Percentiles rank a stretch among this genome's conserved stretches.
phyloP scores from a whole-genome alignment of 345 rosid species.

The Raphanus sativus region DNA sequence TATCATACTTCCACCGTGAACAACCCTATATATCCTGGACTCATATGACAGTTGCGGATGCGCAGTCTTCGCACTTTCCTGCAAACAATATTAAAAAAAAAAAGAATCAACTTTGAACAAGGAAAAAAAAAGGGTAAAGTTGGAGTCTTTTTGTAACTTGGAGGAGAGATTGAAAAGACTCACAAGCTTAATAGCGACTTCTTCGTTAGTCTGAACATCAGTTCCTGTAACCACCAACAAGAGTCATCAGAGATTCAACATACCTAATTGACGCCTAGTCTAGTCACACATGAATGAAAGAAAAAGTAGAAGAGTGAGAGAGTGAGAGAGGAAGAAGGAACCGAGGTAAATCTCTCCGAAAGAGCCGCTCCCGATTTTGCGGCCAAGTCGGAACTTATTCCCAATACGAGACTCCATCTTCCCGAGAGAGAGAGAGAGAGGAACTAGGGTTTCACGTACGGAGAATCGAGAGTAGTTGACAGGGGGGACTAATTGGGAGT shows the following conservation, averaged over 20 bases:
- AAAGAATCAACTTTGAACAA: neutral
- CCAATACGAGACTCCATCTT: conserved; percentile 62
- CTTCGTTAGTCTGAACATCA: conserved; percentile 82
- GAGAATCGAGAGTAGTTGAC: neutral
- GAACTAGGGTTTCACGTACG: conserved; percentile 2
- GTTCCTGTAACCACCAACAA: conserved; percentile 48
- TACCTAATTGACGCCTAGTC: too few species aligned
- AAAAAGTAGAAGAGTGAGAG: neutral
- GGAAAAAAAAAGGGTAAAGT: neutral
- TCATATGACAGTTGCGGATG: conserved; percentile 87
- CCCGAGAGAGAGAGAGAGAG: neutral
- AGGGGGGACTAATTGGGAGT: neutral
- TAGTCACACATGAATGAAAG: too few species aligned
- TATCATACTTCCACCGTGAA: conserved; percentile 87
- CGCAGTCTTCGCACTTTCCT: conserved; percentile 88
- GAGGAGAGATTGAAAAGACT: conserved; percentile 36
- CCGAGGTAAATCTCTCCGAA: conserved; percentile 98
- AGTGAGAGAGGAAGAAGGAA: conserved; percentile 39
- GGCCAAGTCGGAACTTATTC: conserved; percentile 84
- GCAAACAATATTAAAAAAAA: neutral
- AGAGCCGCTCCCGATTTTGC: conserved; percentile 97
- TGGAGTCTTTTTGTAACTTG: neutral
- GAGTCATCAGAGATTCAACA: too few species aligned
- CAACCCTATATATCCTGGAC: conserved; percentile 76
- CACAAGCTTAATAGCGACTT: conserved; percentile 95